Conservation (phyloP, 2,329 filamentous ascomycete species). For the Aspergillus nomiae region DNA sequence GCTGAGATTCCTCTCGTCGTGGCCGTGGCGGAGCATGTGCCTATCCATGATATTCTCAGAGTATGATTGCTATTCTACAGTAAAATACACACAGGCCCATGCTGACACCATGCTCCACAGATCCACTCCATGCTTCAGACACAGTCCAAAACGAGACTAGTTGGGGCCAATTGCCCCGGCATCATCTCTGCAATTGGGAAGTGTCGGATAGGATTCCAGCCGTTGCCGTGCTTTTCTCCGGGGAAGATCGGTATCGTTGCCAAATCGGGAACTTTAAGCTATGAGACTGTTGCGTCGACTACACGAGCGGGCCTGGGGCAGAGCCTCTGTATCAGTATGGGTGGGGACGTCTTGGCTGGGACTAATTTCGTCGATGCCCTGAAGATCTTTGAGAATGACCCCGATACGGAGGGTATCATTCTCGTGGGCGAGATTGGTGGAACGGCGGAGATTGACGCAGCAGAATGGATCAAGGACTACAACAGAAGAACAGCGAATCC, state of each 20-base stretch:
- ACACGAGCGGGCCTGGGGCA: conserved; percentile 75
- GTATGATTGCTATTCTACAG: conserved; percentile 43
- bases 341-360: conserved; percentile 72
- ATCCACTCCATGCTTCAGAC: conserved; percentile 71
- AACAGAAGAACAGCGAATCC: conserved; percentile 57
- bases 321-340: conserved; percentile 75
- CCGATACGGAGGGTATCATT: conserved; percentile 70
- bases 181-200: conserved; percentile 73
- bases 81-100: conserved; percentile 1
- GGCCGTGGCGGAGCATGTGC: conserved; percentile 78
- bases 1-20: conserved; percentile 77
- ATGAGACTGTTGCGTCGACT: conserved; percentile 75
- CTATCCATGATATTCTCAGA: conserved; percentile 74
- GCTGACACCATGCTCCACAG: conserved; percentile 33
- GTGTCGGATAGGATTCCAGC: conserved; percentile 76
- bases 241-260: conserved; percentile 74
- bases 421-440: conserved; percentile 74
- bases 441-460: conserved; percentile 68
- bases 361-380: conserved; percentile 74
- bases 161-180: conserved; percentile 79
- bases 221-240: conserved; percentile 69
- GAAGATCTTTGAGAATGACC: conserved; percentile 65
- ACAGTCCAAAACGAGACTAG: conserved; percentile 70
- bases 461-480: conserved; percentile 72
- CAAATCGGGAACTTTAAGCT: conserved; percentile 80